Evolutionary conservation across 2,329 filamentous ascomycete species (phyloP).

Genomic region (Leptographium flavum): DNA sequence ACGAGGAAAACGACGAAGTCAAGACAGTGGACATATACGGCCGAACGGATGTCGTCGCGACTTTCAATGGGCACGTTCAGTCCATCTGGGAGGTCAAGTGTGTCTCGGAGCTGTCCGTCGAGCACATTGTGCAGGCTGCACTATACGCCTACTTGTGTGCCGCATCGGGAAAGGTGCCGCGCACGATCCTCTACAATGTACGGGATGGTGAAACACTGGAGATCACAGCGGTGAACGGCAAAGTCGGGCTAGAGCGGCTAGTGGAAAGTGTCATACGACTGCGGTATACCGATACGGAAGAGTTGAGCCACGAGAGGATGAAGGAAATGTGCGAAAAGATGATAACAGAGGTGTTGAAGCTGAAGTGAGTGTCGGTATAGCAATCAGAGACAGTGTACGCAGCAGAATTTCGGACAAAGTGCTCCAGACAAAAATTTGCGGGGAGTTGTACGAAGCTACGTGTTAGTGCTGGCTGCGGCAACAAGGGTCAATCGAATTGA

Average conservation of each 20-base stretch:
- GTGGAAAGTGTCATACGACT: neutral
- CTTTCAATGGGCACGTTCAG: neutral
- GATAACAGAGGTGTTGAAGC: neutral
- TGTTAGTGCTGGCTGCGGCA: too few species aligned
- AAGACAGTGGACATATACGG: neutral
- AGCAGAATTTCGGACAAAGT: too few species aligned
- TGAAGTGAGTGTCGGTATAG: too few species aligned
- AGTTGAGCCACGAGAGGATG: neutral
- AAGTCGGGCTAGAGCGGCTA: neutral
- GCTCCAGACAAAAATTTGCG: too few species aligned
- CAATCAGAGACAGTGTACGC: too few species aligned
- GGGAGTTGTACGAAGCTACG: too few species aligned
- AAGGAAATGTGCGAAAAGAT: neutral
- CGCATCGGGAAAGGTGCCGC: neutral
- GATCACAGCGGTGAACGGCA: neutral
- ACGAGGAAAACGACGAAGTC: neutral
- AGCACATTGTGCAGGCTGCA: neutral
- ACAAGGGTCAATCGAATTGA: too few species aligned
- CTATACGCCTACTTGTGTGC: neutral
- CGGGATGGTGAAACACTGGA: neutral
- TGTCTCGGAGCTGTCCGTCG: neutral
- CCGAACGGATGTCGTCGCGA: neutral
- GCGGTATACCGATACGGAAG: neutral
- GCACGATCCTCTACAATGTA: conserved; percentile 2
- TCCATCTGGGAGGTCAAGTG: conserved; percentile 1